These are phyloP conservation scores for Rheum nobile DNA, from an alignment of 148 eudicot species.

Conservation along the genomic window DNA sequence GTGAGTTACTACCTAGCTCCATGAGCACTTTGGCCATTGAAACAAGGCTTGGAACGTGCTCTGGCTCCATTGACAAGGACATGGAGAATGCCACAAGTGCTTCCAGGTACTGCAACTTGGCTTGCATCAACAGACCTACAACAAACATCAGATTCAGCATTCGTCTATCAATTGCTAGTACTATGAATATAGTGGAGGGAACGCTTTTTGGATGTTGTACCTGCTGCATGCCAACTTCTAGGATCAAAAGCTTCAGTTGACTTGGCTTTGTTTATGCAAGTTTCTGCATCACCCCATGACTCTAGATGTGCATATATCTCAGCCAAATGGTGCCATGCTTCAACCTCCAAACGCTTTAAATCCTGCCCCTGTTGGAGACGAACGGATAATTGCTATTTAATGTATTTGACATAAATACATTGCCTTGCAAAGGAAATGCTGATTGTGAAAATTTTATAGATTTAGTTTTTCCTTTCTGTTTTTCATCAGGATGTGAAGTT, in stretches of 20 bases:
- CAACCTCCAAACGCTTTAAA: not conserved
- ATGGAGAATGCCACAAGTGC: conserved; percentile 53
- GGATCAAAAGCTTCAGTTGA: conserved; percentile 36
- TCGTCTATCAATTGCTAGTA: not conserved
- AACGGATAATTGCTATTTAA: not conserved
- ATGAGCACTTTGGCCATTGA: conserved; percentile 49
- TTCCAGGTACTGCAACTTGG: conserved; percentile 18
- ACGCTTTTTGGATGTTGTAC: conserved; percentile 16
- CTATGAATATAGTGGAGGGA: too few species aligned
- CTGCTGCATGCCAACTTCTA: conserved; percentile 66
- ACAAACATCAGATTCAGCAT: not conserved
- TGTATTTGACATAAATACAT: not conserved
- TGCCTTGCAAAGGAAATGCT: not conserved
- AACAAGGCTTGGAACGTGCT: conserved; percentile 57
- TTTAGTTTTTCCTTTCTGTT: too few species aligned
- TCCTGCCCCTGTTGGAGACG: not conserved
- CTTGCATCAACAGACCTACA: conserved; percentile 5
- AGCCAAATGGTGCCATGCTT: conserved; percentile 88
- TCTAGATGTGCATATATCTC: conserved; percentile 47
- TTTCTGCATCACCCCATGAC: conserved; percentile 63
- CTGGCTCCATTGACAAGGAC: conserved; percentile 64
- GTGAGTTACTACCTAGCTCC: conserved; percentile 30
- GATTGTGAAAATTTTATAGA: not conserved
- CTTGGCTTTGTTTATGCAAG: conserved; percentile 54
- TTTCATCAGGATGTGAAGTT: too few species aligned